Evolutionary conservation across 805 yeast genomes (phyloP).

Genomic region (Suhomyces kilbournensis): DNA sequence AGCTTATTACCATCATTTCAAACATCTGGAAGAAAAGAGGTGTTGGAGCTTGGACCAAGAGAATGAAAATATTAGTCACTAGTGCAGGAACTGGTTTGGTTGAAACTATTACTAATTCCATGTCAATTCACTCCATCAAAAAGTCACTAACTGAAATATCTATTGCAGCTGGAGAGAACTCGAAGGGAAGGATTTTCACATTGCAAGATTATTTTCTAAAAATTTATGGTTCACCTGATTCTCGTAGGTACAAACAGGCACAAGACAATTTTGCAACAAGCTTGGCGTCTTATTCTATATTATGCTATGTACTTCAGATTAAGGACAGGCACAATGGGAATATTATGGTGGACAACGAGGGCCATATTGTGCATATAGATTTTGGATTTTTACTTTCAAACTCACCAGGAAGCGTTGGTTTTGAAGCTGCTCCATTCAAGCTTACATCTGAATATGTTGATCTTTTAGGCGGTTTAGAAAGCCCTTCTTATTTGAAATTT

Average conservation of each 20-base stretch:
- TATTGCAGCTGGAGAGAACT: conserved; percentile 61
- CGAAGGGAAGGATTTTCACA: conserved; percentile 67
- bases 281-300: conserved; percentile 86
- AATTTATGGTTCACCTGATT: conserved; percentile 65
- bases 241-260: conserved; percentile 62
- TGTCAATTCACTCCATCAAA: conserved; percentile 90
- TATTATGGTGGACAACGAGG: conserved; percentile 93
- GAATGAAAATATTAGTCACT: conserved; percentile 89
- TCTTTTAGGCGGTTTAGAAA: conserved; percentile 73
- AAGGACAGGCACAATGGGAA: conserved; percentile 98
- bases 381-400: conserved; percentile 91
- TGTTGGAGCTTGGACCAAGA: conserved; percentile 84
- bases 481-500: conserved; percentile 59
- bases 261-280: conserved; percentile 83
- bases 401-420: conserved; percentile 95
- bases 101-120: conserved; percentile 93
- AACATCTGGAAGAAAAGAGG: conserved; percentile 72
- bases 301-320: conserved; percentile 85
- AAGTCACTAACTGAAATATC: conserved; percentile 82
- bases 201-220: conserved; percentile 74
- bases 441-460: conserved; percentile 87
- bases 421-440: conserved; percentile 97
- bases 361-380: conserved; percentile 93
- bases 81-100: conserved; percentile 89
- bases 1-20: conserved; percentile 82